Conservation (phyloP, 345 rosid species). For the Camelina hispida region DNA sequence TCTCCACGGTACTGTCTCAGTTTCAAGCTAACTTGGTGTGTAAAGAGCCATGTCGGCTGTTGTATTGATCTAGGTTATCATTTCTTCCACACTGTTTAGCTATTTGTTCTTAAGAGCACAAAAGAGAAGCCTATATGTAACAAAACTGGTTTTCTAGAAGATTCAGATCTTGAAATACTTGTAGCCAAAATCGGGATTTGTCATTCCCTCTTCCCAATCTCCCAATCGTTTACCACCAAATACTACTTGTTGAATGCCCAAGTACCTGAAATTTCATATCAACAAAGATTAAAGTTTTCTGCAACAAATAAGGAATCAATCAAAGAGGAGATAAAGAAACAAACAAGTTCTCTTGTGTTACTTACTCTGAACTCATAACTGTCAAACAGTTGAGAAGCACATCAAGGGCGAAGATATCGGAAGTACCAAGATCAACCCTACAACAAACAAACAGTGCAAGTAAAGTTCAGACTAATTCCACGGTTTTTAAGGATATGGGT, state of each 20-base stretch:
- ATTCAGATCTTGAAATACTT: constrained; percentile 77
- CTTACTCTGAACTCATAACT: constrained; percentile 87
- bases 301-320: not conserved
- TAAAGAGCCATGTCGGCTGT: constrained; percentile 46
- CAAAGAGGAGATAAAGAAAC: not conserved
- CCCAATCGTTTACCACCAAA: constrained; percentile 83
- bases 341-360: constrained; percentile 4
- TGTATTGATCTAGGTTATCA: constrained; percentile 34
- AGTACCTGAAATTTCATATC: constrained; percentile 55
- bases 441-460: constrained; percentile 21
- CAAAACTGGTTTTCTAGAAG: constrained; percentile 39
- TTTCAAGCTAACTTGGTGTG: constrained; percentile 39
- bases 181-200: constrained; percentile 71
- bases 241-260: constrained; percentile 84
- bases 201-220: constrained; percentile 98
- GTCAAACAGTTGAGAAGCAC: constrained; percentile 90
- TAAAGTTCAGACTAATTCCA: constrained; percentile 12
- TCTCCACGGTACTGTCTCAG: constrained; percentile 4
- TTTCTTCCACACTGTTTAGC: constrained; percentile 19
- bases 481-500: not conserved
- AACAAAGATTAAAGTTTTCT: not conserved
- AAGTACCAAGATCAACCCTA: constrained; percentile 97
- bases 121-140: constrained; percentile 21
- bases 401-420: constrained; percentile 79
- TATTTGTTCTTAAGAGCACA: constrained; percentile 20